Conservation (phyloP, 2,329 filamentous ascomycete species). For the Aspergillus sp. region DNA sequence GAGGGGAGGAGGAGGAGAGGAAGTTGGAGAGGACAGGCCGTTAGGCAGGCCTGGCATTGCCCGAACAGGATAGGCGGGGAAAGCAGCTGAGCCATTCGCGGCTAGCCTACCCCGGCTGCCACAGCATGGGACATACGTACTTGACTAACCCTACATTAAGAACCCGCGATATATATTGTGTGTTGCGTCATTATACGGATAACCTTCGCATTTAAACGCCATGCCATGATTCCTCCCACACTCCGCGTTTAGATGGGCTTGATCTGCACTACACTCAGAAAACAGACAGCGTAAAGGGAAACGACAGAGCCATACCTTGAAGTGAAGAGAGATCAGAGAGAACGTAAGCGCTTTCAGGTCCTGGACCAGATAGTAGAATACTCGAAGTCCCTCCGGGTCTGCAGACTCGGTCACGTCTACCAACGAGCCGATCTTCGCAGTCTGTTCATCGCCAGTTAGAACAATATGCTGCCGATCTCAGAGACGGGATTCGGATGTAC, state of each 20-base stretch:
- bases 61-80: slow-evolving; percentile 14
- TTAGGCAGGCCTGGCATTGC: slow-evolving; percentile 15
- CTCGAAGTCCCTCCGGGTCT: slow-evolving; percentile 87
- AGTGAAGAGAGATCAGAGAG: slow-evolving; percentile 90
- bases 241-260: slow-evolving; percentile 44
- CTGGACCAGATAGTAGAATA: slow-evolving; percentile 98
- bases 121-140: no score
- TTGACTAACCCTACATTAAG: slow-evolving; percentile 1
- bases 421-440: slow-evolving; percentile 93
- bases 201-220: no score
- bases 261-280: slow-evolving; percentile 30
- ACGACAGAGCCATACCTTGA: slow-evolving; percentile 55
- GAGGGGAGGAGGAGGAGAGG: slow-evolving; percentile 6
- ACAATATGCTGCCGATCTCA: background rate
- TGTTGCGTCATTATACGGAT: no score
- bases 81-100: no score
- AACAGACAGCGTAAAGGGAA: background rate
- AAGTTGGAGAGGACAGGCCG: no score
- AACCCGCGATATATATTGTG: slow-evolving; percentile 11
- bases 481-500: slow-evolving; percentile 36
- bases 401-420: slow-evolving; percentile 94
- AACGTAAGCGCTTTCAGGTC: slow-evolving; percentile 95
- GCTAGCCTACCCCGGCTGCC: no score
- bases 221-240: no score
- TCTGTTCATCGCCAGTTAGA: slow-evolving; percentile 46